phyloP scores from a whole-genome alignment of 257 asterid species.

The Solanum ossicruentum region DNA sequence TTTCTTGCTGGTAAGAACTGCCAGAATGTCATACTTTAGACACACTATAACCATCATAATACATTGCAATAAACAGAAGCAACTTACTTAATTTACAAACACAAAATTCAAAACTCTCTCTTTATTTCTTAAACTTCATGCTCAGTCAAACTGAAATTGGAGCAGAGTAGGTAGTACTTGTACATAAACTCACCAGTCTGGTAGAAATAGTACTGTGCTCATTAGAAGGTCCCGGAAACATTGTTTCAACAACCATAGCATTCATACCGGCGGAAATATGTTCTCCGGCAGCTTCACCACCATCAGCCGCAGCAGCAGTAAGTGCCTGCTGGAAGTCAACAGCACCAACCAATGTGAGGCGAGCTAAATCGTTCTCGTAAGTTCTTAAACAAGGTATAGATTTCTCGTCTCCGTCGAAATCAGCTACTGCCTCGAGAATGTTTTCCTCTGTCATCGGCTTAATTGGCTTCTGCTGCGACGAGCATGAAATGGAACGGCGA shows the following conservation, averaged over 20 bases:
- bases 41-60: not conserved
- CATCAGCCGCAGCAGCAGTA: slow-evolving; percentile 90
- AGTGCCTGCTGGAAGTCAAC: slow-evolving; percentile 75
- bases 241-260: slow-evolving; percentile 78
- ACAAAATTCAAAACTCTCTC: not conserved
- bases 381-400: slow-evolving; percentile 42
- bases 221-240: slow-evolving; percentile 48
- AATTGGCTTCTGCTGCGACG: slow-evolving; percentile 16
- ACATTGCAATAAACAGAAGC: not conserved
- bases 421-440: slow-evolving; percentile 41
- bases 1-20: slow-evolving; percentile 78
- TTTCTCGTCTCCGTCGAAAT: slow-evolving; percentile 21
- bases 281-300: slow-evolving; percentile 71
- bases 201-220: slow-evolving; percentile 66
- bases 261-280: slow-evolving; percentile 40
- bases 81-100: not conserved
- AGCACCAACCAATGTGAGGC: slow-evolving; percentile 63
- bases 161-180: not conserved
- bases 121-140: not conserved
- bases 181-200: not conserved
- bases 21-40: slow-evolving; percentile 2
- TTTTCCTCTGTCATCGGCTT: slow-evolving; percentile 36
- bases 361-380: slow-evolving; percentile 61
- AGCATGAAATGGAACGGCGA: slow-evolving; percentile 10
- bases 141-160: not conserved